Base-by-base conservation (phyloP, 2,329 filamentous ascomycete genomes). In the Neofusicoccum sp. region DNA sequence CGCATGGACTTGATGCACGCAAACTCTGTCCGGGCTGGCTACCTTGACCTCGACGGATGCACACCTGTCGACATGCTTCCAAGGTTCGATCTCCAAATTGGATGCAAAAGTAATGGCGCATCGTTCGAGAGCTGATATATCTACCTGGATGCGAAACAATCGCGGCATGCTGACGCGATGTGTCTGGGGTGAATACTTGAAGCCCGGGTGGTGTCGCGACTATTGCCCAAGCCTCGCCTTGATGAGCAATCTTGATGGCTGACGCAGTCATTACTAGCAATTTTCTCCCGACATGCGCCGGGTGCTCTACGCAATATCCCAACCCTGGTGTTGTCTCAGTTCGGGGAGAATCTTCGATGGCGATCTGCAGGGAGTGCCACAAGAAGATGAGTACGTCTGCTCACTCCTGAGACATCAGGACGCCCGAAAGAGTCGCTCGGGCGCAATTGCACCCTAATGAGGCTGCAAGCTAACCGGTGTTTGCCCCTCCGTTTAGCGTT, bases 311-410 rank as follows among this genome's bases (percentile, higher is more conserved):
- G 0, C 70, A 85, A 1, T 86, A 87, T 66, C 83, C 84, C 3
- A 72, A 75, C 7, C 82, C 84, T 16, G 90, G 90, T 0, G 83
- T 95, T 37, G 83, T 88, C 14, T 87, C 90, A 4, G 89, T 94
- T 5, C 84, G 89, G 31, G 91, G 90, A 49, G 90, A 94, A 64
- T 86, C 85, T 16, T 85, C 86, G 28, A 88, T 87, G 70, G 90
- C 92, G 64, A 84, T 92, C 41, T 96, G 92, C 77, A 86, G 91
- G 54, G 85, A 89, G 70, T 96, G 92, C 73, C 91, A 95, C 79
- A 82, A 83, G 60, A 89, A 89, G 73, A 93, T 95, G 84, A 89
- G 82, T 84, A 76, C 9, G 78, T 69, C 48, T 34, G 45, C 31
- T 56, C 14, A 37, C 39, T 48, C 50, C 41, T 50, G 31, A 48